Evolutionary conservation across 139 green algal species (phyloP).

Genomic region (Micractinium conductrix): DNA sequence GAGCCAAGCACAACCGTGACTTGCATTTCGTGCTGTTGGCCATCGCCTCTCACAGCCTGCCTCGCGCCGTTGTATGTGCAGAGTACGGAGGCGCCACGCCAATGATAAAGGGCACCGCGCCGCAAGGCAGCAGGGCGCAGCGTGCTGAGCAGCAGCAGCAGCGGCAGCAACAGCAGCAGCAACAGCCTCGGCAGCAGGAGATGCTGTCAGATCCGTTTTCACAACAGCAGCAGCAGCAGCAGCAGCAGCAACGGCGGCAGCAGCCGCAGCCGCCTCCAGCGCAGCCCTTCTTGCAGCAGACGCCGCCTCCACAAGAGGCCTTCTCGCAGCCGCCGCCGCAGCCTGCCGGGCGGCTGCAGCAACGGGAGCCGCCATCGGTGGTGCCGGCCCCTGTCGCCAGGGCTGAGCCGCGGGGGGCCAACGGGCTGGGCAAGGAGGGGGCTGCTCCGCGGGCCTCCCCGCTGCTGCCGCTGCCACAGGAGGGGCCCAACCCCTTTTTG

Average conservation of each 20-base stretch:
- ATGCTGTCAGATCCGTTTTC: neutral
- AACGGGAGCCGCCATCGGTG: neutral
- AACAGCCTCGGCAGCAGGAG: neutral
- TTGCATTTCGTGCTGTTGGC: neutral
- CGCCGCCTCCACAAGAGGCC: too few species aligned
- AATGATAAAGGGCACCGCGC: conserved; percentile 3
- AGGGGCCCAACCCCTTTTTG: neutral
- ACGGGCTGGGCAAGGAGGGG: neutral
- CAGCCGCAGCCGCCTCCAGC: neutral
- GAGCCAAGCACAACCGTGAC: too few species aligned
- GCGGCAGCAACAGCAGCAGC: conserved; percentile 5
- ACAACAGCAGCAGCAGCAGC: neutral
- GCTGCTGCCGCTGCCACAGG: neutral
- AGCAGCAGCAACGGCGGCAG: neutral
- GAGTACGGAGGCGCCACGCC: neutral
- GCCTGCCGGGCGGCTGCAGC: neutral
- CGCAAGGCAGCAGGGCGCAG: neutral
- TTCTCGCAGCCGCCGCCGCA: neutral
- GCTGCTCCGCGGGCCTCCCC: too few species aligned
- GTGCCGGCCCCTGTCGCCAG: neutral
- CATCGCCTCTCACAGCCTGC: neutral
- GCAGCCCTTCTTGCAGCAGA: too few species aligned
- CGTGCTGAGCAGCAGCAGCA: conserved; percentile 2
- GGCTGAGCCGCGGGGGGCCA: neutral
- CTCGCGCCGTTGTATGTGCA: too few species aligned